phyloP scores from a whole-genome alignment of 352 stramenopile genomes.

The Lagenidium giganteum region DNA sequence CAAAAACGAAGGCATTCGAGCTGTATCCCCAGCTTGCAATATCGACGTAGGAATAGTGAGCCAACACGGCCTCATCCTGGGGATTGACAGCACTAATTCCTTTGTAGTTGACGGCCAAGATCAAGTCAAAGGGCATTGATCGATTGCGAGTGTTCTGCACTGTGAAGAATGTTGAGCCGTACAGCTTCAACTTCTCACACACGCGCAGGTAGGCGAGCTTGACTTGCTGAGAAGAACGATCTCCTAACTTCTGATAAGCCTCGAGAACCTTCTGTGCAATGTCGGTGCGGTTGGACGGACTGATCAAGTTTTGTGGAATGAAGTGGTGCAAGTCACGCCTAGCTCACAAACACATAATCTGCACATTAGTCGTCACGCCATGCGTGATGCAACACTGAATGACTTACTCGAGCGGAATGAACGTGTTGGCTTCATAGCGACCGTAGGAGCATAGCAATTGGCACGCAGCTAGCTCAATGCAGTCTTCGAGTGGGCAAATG shows the following conservation, averaged over 20 bases:
- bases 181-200: conserved; percentile 57
- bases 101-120: conserved; percentile 62
- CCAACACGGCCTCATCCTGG: conserved; percentile 49
- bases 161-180: conserved; percentile 67
- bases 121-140: conserved; percentile 39
- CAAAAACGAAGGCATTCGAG: conserved; percentile 76
- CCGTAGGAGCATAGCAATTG: conserved; percentile 55
- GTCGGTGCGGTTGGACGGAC: conserved; percentile 28
- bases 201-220: conserved; percentile 54
- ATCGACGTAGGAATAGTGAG: conserved; percentile 59
- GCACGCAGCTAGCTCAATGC: conserved; percentile 52
- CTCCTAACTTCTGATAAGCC: conserved; percentile 23
- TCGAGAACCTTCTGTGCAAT: conserved; percentile 32
- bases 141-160: conserved; percentile 44
- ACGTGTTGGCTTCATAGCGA: conserved; percentile 7
- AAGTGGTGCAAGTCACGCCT: conserved; percentile 23
- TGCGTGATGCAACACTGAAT: no score
- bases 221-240: conserved; percentile 28
- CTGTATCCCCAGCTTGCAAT: conserved; percentile 81
- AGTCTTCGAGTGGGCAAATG: conserved; percentile 47
- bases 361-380: neutral
- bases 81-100: conserved; percentile 56
- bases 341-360: neutral
- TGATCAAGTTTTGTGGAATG: conserved; percentile 33
- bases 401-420: conserved; percentile 17